Evolutionary conservation across 2,329 filamentous ascomycete species (phyloP).

Genomic region (Ophiostoma sp.): DNA sequence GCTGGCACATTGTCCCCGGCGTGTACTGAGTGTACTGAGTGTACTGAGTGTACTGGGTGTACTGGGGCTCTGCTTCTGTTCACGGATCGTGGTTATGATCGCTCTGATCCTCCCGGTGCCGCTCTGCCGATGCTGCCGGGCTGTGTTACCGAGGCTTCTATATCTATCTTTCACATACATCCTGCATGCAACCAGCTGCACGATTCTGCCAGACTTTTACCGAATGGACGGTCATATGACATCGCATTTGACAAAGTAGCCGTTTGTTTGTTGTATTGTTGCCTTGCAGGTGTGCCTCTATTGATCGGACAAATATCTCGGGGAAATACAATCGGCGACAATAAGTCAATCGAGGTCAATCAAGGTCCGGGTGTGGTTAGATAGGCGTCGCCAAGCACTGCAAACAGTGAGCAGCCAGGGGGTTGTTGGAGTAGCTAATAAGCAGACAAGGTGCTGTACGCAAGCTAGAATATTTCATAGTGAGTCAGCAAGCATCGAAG

Average conservation of each 20-base stretch:
- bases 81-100: not conserved
- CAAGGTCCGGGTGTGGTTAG: not conserved
- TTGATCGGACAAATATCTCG: not conserved
- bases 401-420: not conserved
- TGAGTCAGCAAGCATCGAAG: not conserved
- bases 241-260: not conserved
- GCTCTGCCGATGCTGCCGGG: not conserved
- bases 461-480: not conserved
- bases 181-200: not conserved
- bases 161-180: not conserved
- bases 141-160: not conserved
- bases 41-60: constrained; percentile 67
- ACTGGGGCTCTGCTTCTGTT: too few relatives aligned
- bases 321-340: not conserved
- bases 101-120: constrained; percentile 1
- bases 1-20: constrained; percentile 75
- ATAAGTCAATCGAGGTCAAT: not conserved
- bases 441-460: not conserved
- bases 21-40: constrained; percentile 60
- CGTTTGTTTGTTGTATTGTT: not conserved
- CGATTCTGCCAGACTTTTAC: not conserved
- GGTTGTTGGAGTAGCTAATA: not conserved
- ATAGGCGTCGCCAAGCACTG: not conserved
- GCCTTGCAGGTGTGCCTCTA: not conserved
- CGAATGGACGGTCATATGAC: constrained; percentile 1